Conservation (phyloP, 257 asterid species). For the Lithospermum erythrorhizon region DNA sequence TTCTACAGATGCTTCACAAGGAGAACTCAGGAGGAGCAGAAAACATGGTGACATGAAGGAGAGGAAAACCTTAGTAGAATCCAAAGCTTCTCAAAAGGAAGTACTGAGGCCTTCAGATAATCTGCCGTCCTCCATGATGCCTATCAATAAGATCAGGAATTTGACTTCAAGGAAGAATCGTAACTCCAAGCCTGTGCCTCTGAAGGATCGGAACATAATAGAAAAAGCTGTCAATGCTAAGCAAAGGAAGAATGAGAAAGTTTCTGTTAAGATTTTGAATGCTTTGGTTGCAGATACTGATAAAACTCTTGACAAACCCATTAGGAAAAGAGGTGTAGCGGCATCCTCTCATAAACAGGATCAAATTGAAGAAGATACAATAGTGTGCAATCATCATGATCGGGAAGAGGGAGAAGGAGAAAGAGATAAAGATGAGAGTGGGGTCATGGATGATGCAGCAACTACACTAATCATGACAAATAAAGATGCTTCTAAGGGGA, state of each 20-base stretch:
- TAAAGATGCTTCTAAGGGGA: conserved; percentile 5
- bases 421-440: conserved; percentile 2
- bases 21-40: conserved; percentile 11
- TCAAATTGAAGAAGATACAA: conserved; percentile 1
- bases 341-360: conserved; percentile 15
- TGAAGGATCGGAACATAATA: neutral
- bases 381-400: neutral
- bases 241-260: conserved; percentile 13
- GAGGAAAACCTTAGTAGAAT: conserved; percentile 12
- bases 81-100: neutral
- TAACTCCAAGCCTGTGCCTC: neutral
- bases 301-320: neutral
- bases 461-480: conserved; percentile 7
- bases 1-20: conserved; percentile 11
- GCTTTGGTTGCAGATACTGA: conserved; percentile 15
- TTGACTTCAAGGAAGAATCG: neutral
- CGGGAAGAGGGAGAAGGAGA: neutral
- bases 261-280: conserved; percentile 18
- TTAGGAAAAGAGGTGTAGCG: neutral
- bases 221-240: neutral
- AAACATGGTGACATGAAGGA: conserved; percentile 3
- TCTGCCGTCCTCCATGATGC: neutral
- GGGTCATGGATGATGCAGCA: conserved; percentile 9
- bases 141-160: neutral
- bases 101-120: neutral